A percentile compares a stretch with the other conserved stretches of the same genome.
phyloP scores from a whole-genome alignment of 768 basidiomycete species.

The Lactarius indigo region DNA sequence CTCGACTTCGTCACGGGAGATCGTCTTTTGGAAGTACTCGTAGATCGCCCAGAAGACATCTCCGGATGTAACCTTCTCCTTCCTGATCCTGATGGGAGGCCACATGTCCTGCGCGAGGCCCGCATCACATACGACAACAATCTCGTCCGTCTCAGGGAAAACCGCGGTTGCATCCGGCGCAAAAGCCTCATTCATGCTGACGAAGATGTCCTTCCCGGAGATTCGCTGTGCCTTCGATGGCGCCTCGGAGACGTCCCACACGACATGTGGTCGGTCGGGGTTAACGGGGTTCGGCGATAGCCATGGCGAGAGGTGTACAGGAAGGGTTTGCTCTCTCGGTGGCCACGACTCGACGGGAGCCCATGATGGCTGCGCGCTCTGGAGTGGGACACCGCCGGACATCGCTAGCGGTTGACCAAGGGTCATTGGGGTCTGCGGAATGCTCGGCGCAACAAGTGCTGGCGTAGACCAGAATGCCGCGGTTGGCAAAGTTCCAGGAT shows the following conservation, averaged over 20 bases:
- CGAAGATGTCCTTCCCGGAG: conserved; percentile 20
- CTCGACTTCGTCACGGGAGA: conserved; percentile 14
- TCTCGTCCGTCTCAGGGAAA: conserved; percentile 16
- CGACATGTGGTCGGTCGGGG: conserved; percentile 17
- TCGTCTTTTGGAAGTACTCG: conserved; percentile 19
- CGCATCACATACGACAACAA: conserved; percentile 11
- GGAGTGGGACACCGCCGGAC: conserved; percentile 5
- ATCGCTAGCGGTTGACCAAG: neutral
- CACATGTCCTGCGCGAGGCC: conserved; percentile 14
- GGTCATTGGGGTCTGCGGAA: conserved; percentile 11
- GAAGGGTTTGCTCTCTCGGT: conserved; percentile 14
- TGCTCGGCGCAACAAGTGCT: neutral
- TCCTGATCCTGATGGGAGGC: conserved; percentile 17
- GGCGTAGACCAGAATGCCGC: conserved; percentile 2
- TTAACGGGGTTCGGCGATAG: conserved; percentile 17
- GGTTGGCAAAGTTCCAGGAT: neutral
- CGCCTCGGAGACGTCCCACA: conserved; percentile 20
- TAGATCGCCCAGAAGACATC: conserved; percentile 25
- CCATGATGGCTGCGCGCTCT: conserved; percentile 16
- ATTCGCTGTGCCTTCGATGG: conserved; percentile 19
- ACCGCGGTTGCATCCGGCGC: conserved; percentile 12
- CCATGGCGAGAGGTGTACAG: conserved; percentile 23
- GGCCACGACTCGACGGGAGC: conserved; percentile 19
- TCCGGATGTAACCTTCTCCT: conserved; percentile 11
- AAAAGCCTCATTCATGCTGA: conserved; percentile 18